These are phyloP conservation scores for Cetraspora pellucida DNA, from an alignment of 192 early-diverging fungal species.

Conservation along the genomic window DNA sequence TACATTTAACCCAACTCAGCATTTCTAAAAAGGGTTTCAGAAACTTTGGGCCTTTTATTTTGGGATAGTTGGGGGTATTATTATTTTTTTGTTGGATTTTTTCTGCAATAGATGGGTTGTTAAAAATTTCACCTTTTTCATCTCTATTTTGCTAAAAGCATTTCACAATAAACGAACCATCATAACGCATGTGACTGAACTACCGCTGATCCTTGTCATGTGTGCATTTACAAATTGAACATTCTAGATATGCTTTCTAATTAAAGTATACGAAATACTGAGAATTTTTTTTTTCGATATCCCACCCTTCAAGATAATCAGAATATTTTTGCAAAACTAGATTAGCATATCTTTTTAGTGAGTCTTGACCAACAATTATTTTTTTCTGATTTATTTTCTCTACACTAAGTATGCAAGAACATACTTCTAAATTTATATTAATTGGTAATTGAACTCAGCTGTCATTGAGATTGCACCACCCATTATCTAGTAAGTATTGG, in stretches of 20 bases:
- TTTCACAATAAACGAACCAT: background rate
- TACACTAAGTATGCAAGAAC: background rate
- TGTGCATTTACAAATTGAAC: background rate
- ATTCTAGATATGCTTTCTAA: background rate
- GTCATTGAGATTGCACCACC: background rate
- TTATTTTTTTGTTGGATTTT: slow-evolving; percentile 1
- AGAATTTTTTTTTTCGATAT: no score
- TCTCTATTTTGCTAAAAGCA: no score
- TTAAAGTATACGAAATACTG: background rate
- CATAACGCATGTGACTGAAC: background rate
- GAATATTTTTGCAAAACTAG: background rate
- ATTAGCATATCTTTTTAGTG: background rate
- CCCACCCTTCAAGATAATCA: background rate
- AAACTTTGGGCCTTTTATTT: background rate
- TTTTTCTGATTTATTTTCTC: no score
- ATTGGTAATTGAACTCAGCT: background rate
- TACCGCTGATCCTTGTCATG: no score
- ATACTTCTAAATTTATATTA: background rate
- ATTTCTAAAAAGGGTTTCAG: no score
- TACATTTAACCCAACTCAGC: no score
- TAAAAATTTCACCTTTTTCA: no score
- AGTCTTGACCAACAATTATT: no score
- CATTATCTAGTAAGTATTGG: background rate
- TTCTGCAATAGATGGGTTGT: no score
- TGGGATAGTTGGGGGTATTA: background rate